These are phyloP conservation scores for Albifimbria verrucaria DNA, from an alignment of 2,329 filamentous ascomycete species.

Conservation along the genomic window DNA sequence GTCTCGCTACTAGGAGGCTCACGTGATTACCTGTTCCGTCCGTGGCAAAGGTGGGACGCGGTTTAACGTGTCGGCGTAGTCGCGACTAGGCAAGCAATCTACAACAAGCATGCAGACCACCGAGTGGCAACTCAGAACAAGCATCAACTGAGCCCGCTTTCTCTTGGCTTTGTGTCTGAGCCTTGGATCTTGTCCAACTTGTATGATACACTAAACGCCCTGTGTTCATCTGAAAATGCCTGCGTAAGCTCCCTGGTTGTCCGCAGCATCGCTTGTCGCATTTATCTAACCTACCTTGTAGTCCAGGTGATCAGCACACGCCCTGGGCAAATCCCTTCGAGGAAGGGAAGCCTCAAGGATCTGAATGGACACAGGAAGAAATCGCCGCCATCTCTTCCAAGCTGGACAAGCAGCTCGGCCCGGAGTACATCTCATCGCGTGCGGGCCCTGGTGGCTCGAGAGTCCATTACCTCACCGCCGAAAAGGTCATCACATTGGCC, in stretches of 20 bases:
- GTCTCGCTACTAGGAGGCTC: no score
- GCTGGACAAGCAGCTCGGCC: constrained; percentile 89
- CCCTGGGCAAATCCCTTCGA: constrained; percentile 75
- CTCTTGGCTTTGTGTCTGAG: no score
- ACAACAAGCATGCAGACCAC: no score
- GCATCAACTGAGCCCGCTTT: no score
- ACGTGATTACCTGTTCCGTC: no score
- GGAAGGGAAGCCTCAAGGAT: constrained; percentile 64
- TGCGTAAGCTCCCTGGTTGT: constrained; percentile 38
- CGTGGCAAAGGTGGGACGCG: no score
- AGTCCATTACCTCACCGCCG: constrained; percentile 91
- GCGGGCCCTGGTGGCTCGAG: constrained; percentile 79
- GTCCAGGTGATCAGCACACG: constrained; percentile 64
- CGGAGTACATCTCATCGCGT: constrained; percentile 90
- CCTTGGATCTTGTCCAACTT: no score
- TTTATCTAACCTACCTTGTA: constrained; percentile 30
- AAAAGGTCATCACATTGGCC: constrained; percentile 92
- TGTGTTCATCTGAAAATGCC: constrained; percentile 40
- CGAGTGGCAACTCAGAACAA: no score
- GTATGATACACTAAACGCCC: no score
- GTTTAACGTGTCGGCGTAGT: no score
- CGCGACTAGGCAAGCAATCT: no score
- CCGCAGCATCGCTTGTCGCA: no score
- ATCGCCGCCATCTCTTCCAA: constrained; percentile 84
- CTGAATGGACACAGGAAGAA: constrained; percentile 82